phyloP scores from a whole-genome alignment of 352 stramenopile genomes.

The Globisporangium canariense region DNA sequence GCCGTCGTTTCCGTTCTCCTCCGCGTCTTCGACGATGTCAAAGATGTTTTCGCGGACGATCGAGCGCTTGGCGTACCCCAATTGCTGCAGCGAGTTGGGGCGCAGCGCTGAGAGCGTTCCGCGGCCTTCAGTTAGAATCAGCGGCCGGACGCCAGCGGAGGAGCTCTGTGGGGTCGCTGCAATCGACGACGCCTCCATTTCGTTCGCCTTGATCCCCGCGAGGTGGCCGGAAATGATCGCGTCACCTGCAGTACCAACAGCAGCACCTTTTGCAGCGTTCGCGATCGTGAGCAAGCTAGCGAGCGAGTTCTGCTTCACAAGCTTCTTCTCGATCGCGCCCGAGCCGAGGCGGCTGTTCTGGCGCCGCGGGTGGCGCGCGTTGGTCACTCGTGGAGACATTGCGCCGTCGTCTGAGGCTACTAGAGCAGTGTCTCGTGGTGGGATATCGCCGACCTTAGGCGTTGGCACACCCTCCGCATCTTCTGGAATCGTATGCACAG shows the following conservation, averaged over 20 bases:
- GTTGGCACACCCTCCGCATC: slow-evolving; percentile 8
- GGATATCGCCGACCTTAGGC: background rate
- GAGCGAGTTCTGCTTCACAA: slow-evolving; percentile 28
- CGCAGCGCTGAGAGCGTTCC: slow-evolving; percentile 37
- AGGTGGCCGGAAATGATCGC: slow-evolving; percentile 19
- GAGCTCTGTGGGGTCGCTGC: slow-evolving; percentile 18
- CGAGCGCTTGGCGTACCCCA: slow-evolving; percentile 30
- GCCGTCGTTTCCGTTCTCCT: slow-evolving; percentile 29
- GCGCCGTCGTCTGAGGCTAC: background rate
- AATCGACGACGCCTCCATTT: slow-evolving; percentile 29
- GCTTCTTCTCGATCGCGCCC: background rate
- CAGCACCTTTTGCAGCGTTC: background rate
- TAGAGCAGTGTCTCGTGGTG: background rate
- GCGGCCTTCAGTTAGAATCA: slow-evolving; percentile 26
- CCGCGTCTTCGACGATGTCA: slow-evolving; percentile 70
- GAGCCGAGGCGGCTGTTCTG: slow-evolving; percentile 10
- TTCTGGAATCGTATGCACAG: slow-evolving; percentile 20
- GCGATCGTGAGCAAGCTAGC: slow-evolving; percentile 26
- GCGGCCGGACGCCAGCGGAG: background rate
- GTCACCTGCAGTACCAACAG: background rate
- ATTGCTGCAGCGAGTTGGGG: slow-evolving; percentile 30
- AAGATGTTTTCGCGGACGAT: slow-evolving; percentile 72
- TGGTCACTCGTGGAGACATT: slow-evolving; percentile 11
- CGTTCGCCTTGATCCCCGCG: slow-evolving; percentile 25
- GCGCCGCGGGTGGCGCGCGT: slow-evolving; percentile 17